These are phyloP conservation scores for Xylariaceae sp. DNA, from an alignment of 2,329 filamentous ascomycete genomes.

Conservation along the genomic window DNA sequence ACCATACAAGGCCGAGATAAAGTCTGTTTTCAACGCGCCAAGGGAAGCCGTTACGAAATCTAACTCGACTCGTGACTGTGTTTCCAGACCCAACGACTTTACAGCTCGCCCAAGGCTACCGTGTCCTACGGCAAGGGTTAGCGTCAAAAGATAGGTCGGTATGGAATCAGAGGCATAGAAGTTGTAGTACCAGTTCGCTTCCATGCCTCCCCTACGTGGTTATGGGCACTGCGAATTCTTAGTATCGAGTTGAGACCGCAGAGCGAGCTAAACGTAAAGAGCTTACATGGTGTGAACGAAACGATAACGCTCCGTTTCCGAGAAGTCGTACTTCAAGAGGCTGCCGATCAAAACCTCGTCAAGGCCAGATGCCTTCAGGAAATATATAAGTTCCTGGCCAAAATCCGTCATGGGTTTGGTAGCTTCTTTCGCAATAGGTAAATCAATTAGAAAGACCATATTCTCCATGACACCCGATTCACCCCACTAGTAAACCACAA, in stretches of 20 bases:
- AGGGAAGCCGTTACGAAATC: slow-evolving; percentile 80
- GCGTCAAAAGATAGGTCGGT: background rate
- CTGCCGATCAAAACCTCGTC: slow-evolving; percentile 61
- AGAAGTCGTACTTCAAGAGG: slow-evolving; percentile 75
- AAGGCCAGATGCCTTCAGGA: slow-evolving; percentile 62
- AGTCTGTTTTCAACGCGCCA: slow-evolving; percentile 64
- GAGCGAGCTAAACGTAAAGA: background rate
- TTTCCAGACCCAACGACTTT: slow-evolving; percentile 54
- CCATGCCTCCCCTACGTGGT: slow-evolving; percentile 45
- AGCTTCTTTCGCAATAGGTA: slow-evolving; percentile 56
- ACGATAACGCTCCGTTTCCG: slow-evolving; percentile 61
- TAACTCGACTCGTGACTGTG: slow-evolving; percentile 53
- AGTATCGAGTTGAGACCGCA: background rate
- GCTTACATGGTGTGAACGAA: slow-evolving; percentile 82
- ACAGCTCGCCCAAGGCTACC: slow-evolving; percentile 68
- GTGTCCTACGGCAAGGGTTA: slow-evolving; percentile 51
- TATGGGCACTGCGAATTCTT: slow-evolving; percentile 45
- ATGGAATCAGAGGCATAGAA: background rate
- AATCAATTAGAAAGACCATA: slow-evolving; percentile 85
- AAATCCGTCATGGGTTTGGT: slow-evolving; percentile 48
- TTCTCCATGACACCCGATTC: slow-evolving; percentile 83
- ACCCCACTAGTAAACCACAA: slow-evolving; percentile 55
- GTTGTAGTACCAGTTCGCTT: slow-evolving; percentile 39
- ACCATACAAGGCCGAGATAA: slow-evolving; percentile 54
- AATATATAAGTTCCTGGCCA: slow-evolving; percentile 63